These are phyloP conservation scores for Aspergillus pseudoterreus DNA, from an alignment of 2,329 filamentous ascomycete species.

Conservation along the genomic window DNA sequence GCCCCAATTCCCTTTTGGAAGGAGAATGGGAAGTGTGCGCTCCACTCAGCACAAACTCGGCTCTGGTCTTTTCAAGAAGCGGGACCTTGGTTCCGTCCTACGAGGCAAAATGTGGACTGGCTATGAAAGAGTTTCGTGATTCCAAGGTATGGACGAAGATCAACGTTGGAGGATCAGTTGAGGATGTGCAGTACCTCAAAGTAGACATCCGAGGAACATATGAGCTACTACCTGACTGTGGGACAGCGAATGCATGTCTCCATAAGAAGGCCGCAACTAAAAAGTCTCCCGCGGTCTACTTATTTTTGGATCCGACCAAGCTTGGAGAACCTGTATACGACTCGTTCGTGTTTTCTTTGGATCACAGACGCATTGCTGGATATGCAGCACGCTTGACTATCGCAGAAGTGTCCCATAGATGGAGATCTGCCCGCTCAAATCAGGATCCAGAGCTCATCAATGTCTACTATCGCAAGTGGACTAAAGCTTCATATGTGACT, in stretches of 20 bases:
- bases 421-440: slow-evolving; percentile 36
- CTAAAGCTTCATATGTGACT: slow-evolving; percentile 15
- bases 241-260: slow-evolving; percentile 53
- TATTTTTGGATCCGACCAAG: slow-evolving; percentile 57
- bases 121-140: slow-evolving; percentile 32
- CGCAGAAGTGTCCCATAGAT: slow-evolving; percentile 45
- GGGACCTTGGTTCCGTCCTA: slow-evolving; percentile 34
- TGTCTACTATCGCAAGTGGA: slow-evolving; percentile 31
- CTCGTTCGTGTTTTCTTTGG: slow-evolving; percentile 54
- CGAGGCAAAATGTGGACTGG: slow-evolving; percentile 39
- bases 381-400: slow-evolving; percentile 46
- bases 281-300: slow-evolving; percentile 39
- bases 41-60: slow-evolving; percentile 34
- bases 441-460: slow-evolving; percentile 16
- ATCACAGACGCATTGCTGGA: slow-evolving; percentile 44
- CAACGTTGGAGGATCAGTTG: slow-evolving; percentile 32
- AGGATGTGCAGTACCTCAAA: slow-evolving; percentile 26
- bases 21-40: slow-evolving; percentile 46
- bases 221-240: slow-evolving; percentile 52
- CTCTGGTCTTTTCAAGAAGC: slow-evolving; percentile 34
- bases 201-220: slow-evolving; percentile 50
- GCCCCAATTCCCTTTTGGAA: slow-evolving; percentile 24
- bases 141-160: slow-evolving; percentile 46
- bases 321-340: slow-evolving; percentile 48
- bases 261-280: slow-evolving; percentile 42